Percentiles rank a stretch among this genome's conserved stretches.
These are phyloP conservation scores for Saposhnikovia divaricata DNA, from an alignment of 129 eudicot species.

Conservation along the genomic window DNA sequence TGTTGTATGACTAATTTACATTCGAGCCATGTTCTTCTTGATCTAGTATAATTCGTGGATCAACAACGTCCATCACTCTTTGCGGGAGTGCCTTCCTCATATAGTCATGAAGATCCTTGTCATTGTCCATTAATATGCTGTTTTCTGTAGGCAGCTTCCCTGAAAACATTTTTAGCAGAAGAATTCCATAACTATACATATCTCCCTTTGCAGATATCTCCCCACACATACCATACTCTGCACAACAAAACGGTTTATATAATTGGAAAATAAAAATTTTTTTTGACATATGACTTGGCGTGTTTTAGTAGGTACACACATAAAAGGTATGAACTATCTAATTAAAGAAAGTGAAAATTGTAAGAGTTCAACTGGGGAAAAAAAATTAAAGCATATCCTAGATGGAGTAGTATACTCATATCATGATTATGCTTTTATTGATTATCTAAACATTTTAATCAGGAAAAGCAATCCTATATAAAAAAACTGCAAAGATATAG, in stretches of 20 bases:
- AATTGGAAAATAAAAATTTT: not conserved
- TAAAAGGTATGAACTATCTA: too few relatives aligned
- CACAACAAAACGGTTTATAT: not conserved
- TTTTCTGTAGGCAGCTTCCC: conserved; percentile 28
- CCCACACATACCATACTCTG: conserved; percentile 37
- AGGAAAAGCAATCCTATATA: too few relatives aligned
- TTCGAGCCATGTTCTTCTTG: not conserved
- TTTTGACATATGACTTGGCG: not conserved
- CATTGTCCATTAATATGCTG: conserved; percentile 16
- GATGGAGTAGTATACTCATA: too few relatives aligned
- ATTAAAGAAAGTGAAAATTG: too few relatives aligned
- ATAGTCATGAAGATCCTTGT: conserved; percentile 19
- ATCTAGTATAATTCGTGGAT: not conserved
- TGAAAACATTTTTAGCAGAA: conserved; percentile 27
- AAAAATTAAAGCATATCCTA: too few relatives aligned
- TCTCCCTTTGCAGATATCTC: conserved; percentile 33
- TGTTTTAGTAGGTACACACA: too few relatives aligned
- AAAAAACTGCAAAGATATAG: too few relatives aligned
- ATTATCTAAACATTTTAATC: too few relatives aligned
- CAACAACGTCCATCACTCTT: conserved; percentile 20
- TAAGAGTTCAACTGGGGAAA: too few relatives aligned
- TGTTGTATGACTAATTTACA: not conserved
- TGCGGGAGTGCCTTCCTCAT: conserved; percentile 11
- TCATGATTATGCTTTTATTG: too few relatives aligned
- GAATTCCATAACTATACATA: conserved; percentile 31